A percentile compares a stretch with the other conserved stretches of the same genome.
These are phyloP conservation scores for Polychaeton citri DNA, from an alignment of 2,329 filamentous ascomycete species.

Conservation along the genomic window DNA sequence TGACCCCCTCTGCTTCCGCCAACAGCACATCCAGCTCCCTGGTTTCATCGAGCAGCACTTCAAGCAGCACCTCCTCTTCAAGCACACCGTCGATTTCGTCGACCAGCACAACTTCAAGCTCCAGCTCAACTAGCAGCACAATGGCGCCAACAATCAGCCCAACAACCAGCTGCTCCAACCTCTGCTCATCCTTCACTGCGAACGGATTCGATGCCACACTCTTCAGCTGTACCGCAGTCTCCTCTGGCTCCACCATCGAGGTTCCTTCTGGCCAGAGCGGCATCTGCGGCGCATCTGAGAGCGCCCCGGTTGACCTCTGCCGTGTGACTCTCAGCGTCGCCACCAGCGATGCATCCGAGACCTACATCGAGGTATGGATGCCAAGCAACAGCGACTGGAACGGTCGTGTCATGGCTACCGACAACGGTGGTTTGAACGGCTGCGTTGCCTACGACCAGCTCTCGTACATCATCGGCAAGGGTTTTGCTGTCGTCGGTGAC, in stretches of 20 bases:
- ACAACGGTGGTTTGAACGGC: conserved; percentile 22
- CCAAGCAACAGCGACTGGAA: conserved; percentile 23
- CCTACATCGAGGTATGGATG: conserved; percentile 34
- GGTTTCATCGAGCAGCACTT: background rate
- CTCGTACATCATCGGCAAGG: conserved; percentile 17
- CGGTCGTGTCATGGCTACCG: conserved; percentile 21
- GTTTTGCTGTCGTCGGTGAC: conserved; percentile 21
- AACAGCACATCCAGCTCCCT: background rate
- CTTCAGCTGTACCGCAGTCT: conserved; percentile 1
- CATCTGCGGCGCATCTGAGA: conserved; percentile 5
- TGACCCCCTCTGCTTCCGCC: background rate
- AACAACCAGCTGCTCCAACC: background rate
- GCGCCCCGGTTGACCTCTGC: conserved; percentile 24
- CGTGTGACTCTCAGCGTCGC: conserved; percentile 27
- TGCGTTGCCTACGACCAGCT: conserved; percentile 21
- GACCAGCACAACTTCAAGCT: background rate
- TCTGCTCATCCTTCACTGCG: conserved; percentile 1
- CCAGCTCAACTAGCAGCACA: background rate
- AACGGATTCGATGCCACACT: conserved; percentile 1
- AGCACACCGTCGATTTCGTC: background rate
- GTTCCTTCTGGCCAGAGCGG: conserved; percentile 2
- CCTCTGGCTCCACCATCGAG: conserved; percentile 1
- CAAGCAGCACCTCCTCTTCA: background rate
- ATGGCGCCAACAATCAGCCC: background rate
- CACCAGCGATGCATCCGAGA: conserved; percentile 25